Evolutionary conservation across 768 basidiomycete species (phyloP), one percentile per base, ranked within the genome.

Genomic region (Termitomyces sp.): DNA sequence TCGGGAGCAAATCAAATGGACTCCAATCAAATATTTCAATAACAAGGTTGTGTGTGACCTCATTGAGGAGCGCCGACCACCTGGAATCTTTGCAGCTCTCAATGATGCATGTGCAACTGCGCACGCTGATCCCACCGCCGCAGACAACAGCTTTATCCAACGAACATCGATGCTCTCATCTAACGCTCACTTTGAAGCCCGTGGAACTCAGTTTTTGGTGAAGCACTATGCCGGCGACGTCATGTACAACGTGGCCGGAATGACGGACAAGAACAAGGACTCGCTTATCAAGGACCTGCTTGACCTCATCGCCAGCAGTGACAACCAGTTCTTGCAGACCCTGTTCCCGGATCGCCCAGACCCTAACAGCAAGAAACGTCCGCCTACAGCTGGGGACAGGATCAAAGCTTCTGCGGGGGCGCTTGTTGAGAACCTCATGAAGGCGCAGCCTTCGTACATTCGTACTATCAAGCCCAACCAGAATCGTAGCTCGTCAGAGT

Each of bases 211-310:
- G 71, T 99, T 98, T 78, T 75, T 99, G 55, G 90, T 99, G 64
- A 90, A 87, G 69, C 97, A 99, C 71, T 99, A 98, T 70, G 97
- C 97, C 20, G 97, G 97, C 67, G 97, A 98, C 70, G 97, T 99
- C 63, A 92, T 94, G 86, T 99, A 99, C 78, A 97, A 96, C 64
- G 88, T 98, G 13, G 73, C 90, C 7, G 97, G 97, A 3, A 99
- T 99, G 96, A 98, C 97, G 16, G 97, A 99, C 76, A 99, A 99
- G 84, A 99, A 99, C 81, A 99, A 99, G 82, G 97, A 99, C 69
- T 87, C 94, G 1, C 81, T 99, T 55, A 83, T 95, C 75, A 98
- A 98, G 73, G 97, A 98, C 71, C 77, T 98, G 18, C 80, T 98
- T 58, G 96, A 99, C 68, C 83, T 98, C 48, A 80, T 98, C 58